These are phyloP conservation scores for Fallopia convolvulus DNA, from an alignment of 148 eudicot genomes.

Conservation along the genomic window DNA sequence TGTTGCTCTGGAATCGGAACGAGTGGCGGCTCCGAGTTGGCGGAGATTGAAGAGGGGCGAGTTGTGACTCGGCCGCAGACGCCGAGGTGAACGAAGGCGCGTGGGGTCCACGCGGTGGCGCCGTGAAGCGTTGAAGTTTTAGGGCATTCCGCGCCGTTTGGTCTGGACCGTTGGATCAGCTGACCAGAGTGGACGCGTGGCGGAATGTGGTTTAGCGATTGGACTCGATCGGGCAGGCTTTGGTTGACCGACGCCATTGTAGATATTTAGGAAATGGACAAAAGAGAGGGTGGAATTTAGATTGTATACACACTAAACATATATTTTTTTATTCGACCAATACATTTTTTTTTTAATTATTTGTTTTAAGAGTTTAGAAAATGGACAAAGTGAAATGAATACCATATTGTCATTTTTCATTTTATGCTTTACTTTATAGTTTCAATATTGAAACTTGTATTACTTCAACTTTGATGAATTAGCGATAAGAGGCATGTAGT, in stretches of 20 bases:
- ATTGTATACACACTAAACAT: not conserved
- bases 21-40: slow-evolving; percentile 23
- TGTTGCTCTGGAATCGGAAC: slow-evolving; percentile 30
- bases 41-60: slow-evolving; percentile 48
- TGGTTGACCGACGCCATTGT: not conserved
- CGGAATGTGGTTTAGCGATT: not conserved
- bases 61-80: slow-evolving; percentile 24
- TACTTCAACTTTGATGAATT: too few relatives aligned
- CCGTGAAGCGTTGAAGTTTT: not conserved
- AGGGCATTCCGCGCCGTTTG: not conserved
- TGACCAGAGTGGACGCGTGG: not conserved
- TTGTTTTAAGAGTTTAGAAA: not conserved
- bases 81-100: slow-evolving; percentile 21
- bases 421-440: not conserved
- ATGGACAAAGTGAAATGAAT: not conserved
- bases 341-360: not conserved
- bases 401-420: not conserved
- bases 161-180: not conserved
- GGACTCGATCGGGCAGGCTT: not conserved
- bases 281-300: not conserved
- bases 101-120: not conserved
- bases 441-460: too few relatives aligned
- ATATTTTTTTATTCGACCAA: not conserved
- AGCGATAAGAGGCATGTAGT: too few relatives aligned
- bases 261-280: slow-evolving; percentile 1